Evolutionary conservation across 1,284 basidiomycete genomes (phyloP).

Genomic region (Termitomyces sp.): DNA sequence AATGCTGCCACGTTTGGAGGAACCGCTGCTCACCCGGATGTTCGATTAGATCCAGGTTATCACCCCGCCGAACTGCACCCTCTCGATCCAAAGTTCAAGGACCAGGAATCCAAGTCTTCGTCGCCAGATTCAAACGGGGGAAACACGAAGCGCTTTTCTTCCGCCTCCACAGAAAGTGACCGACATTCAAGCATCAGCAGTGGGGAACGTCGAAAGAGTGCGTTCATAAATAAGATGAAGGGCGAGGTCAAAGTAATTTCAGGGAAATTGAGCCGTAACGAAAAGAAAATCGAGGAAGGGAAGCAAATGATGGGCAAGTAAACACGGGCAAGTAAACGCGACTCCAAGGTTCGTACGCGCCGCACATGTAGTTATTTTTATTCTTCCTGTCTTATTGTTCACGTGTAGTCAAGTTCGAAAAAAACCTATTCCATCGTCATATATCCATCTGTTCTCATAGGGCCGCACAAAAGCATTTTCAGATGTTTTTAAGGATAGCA

Average conservation of each 20-base stretch:
- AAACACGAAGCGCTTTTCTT: neutral
- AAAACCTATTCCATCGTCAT: too few species aligned
- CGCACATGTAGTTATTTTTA: too few species aligned
- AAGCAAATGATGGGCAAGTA: slow-evolving; percentile 29
- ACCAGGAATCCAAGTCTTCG: neutral
- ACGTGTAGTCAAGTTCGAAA: too few species aligned
- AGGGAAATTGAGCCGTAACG: slow-evolving; percentile 44
- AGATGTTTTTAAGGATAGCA: too few species aligned
- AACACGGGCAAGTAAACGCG: neutral
- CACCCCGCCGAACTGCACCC: slow-evolving; percentile 7
- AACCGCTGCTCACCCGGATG: neutral
- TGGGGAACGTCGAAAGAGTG: slow-evolving; percentile 8
- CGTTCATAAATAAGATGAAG: slow-evolving; percentile 46
- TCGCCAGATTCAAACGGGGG: neutral
- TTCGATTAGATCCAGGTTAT: slow-evolving; percentile 1
- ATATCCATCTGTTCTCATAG: too few species aligned
- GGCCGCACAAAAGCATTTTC: too few species aligned
- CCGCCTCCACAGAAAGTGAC: neutral
- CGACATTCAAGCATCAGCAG: neutral
- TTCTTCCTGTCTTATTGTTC: too few species aligned
- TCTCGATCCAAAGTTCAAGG: slow-evolving; percentile 2
- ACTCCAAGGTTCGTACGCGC: too few species aligned
- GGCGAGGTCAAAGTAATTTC: slow-evolving; percentile 48
- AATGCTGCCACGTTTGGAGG: neutral
- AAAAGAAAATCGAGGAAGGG: slow-evolving; percentile 45